Conservation (phyloP, 2,329 filamentous ascomycete genomes). For the Diaporthe citrichinensis region DNA sequence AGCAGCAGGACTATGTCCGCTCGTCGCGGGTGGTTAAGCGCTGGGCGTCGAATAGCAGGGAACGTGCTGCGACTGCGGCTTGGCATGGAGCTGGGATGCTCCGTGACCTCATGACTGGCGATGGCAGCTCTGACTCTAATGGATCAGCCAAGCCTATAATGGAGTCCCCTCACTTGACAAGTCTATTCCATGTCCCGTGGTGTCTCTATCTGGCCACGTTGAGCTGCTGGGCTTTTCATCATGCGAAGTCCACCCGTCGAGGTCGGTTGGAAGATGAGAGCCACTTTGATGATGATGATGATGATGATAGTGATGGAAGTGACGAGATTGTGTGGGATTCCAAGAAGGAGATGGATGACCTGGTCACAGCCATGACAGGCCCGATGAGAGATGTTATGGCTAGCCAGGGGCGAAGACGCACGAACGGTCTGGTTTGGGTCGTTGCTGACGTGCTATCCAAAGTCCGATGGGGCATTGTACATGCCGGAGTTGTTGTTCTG, state of each 20-base stretch:
- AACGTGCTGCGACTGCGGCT: slow-evolving; percentile 58
- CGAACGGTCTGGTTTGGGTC: slow-evolving; percentile 66
- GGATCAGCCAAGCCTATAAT: background rate
- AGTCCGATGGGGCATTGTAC: slow-evolving; percentile 73
- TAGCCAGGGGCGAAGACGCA: slow-evolving; percentile 61
- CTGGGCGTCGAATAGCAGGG: slow-evolving; percentile 56
- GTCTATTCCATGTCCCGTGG: slow-evolving; percentile 74
- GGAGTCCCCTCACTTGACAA: slow-evolving; percentile 49
- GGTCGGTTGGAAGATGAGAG: slow-evolving; percentile 44
- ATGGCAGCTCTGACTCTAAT: background rate
- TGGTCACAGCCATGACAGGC: slow-evolving; percentile 57
- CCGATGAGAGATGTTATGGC: slow-evolving; percentile 53
- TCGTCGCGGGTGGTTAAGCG: slow-evolving; percentile 65
- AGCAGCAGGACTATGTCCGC: slow-evolving; percentile 62
- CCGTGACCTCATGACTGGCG: slow-evolving; percentile 54
- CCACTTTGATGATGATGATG: background rate
- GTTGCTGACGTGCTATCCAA: slow-evolving; percentile 69
- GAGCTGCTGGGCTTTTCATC: slow-evolving; percentile 71
- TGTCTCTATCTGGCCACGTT: slow-evolving; percentile 72
- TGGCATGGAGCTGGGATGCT: slow-evolving; percentile 69
- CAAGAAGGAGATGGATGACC: slow-evolving; percentile 61
- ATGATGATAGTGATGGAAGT: slow-evolving; percentile 49
- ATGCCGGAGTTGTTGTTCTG: slow-evolving; percentile 72
- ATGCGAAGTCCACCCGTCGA: slow-evolving; percentile 48
- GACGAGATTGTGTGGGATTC: slow-evolving; percentile 65